Evolutionary conservation across 352 stramenopile species (phyloP).

Genomic region (Blastocystis sp.): DNA sequence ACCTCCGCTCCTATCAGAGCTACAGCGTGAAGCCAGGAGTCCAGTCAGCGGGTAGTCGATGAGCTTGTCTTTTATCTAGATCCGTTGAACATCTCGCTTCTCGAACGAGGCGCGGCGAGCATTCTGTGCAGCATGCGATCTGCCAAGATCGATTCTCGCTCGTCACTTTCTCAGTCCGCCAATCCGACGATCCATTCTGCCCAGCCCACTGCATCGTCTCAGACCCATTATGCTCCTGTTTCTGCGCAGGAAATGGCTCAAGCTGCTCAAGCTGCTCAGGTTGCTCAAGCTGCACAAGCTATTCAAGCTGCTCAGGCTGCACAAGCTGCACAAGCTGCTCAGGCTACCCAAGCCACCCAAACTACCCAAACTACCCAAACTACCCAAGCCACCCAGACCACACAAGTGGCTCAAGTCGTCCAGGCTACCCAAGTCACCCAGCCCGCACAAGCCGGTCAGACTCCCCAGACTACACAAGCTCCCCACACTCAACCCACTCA

Average conservation of each 20-base stretch:
- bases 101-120: not conserved
- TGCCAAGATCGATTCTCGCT: not conserved
- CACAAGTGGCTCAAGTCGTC: not conserved
- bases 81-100: not conserved
- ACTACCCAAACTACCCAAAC: not conserved
- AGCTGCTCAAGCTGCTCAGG: not conserved
- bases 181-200: not conserved
- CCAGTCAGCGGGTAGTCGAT: not conserved
- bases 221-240: not conserved
- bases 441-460: not conserved
- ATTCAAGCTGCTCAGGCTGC: not conserved
- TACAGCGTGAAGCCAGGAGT: not conserved
- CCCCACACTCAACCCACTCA: not conserved
- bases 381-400: not conserved
- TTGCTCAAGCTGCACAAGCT: not conserved
- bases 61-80: not conserved
- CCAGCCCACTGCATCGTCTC: not conserved
- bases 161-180: not conserved
- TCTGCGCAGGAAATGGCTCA: not conserved
- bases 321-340: not conserved
- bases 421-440: not conserved
- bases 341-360: not conserved
- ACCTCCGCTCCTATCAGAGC: not conserved
- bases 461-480: not conserved
- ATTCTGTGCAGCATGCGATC: conserved; percentile 33